Percentiles rank a stretch among this genome's conserved stretches.
Evolutionary conservation across 192 early-diverging fungal species (phyloP).

Genomic region (Martensiomyces pterosporus): DNA sequence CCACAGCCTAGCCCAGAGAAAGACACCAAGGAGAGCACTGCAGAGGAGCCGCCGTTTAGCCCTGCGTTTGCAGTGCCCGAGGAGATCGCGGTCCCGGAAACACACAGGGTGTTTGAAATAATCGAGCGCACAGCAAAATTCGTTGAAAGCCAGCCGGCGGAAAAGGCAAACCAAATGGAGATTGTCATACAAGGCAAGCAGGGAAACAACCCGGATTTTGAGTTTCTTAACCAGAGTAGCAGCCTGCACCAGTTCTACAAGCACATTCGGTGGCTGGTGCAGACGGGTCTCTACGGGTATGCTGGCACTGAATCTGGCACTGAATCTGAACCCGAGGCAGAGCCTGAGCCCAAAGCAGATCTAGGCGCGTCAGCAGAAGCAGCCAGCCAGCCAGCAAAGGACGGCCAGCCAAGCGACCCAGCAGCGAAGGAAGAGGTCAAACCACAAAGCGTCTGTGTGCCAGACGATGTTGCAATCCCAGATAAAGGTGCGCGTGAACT

Average conservation of each 20-base stretch:
- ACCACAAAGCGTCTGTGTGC: no score
- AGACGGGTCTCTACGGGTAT: constrained; percentile 57
- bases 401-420: no score
- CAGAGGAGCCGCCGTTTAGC: not conserved
- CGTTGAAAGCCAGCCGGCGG: constrained; percentile 48
- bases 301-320: constrained; percentile 10
- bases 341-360: not conserved
- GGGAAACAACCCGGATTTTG: constrained; percentile 65
- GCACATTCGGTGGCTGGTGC: constrained; percentile 60
- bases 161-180: constrained; percentile 58
- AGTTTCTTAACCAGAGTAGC: constrained; percentile 59
- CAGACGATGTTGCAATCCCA: constrained; percentile 10
- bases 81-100: constrained; percentile 40
- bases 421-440: no score
- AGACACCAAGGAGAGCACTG: not conserved
- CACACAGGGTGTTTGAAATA: constrained; percentile 57
- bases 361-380: not conserved
- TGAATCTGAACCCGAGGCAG: constrained; percentile 6
- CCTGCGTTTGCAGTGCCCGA: constrained; percentile 23
- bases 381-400: not conserved
- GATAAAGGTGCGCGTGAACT: constrained; percentile 6
- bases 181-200: constrained; percentile 71
- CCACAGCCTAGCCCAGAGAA: not conserved
- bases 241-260: constrained; percentile 67
- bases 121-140: constrained; percentile 71